Conservation (phyloP, 164 flowering plant species). For the Magnolia kwangsiensis region DNA sequence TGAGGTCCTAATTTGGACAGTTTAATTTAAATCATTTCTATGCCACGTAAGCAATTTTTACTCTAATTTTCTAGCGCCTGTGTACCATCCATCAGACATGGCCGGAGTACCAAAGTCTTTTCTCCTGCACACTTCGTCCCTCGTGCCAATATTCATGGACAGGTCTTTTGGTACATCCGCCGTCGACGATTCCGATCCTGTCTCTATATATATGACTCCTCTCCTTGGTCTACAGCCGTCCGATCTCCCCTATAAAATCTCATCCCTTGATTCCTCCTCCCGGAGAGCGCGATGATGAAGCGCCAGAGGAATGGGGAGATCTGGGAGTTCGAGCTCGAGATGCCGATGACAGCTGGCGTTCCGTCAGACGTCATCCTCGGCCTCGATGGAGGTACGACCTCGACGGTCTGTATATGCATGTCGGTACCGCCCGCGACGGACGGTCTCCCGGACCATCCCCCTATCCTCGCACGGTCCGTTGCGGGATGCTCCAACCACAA, state of each 20-base stretch:
- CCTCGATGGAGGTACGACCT: constrained; percentile 87
- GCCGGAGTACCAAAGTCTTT: no score
- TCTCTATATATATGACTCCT: neutral
- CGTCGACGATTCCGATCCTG: no score
- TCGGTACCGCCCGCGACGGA: constrained; percentile 41
- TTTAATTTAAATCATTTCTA: no score
- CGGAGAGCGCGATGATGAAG: constrained; percentile 30
- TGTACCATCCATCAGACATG: no score
- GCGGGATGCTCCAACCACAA: constrained; percentile 93
- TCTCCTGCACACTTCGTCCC: no score
- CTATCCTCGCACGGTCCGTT: constrained; percentile 69
- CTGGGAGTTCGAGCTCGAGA: constrained; percentile 49
- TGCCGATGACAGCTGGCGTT: constrained; percentile 10
- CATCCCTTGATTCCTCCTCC: neutral
- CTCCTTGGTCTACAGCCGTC: neutral
- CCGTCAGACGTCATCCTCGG: constrained; percentile 53
- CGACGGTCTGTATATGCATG: constrained; percentile 82
- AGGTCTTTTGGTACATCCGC: no score
- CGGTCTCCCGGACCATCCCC: constrained; percentile 52
- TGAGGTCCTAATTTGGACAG: no score
- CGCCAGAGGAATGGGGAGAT: constrained; percentile 53
- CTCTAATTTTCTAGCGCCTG: no score
- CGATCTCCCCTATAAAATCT: neutral
- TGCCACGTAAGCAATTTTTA: no score
- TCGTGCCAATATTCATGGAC: no score